Conservation (phyloP, 176 grass and related monocot genomes). For the Hordeum marinum region DNA sequence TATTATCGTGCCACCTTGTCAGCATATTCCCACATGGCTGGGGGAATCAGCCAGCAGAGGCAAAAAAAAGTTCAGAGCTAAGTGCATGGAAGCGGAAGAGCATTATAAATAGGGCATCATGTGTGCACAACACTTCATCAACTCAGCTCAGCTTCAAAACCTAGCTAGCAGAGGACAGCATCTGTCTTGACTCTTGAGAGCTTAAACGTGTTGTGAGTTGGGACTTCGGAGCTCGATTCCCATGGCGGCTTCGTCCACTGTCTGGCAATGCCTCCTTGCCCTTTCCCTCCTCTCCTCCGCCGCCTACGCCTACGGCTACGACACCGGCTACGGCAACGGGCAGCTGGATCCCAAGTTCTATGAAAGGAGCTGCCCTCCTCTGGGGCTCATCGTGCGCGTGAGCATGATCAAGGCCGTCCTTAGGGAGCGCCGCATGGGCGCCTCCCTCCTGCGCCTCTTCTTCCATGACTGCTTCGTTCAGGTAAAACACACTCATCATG, state of each 20-base stretch:
- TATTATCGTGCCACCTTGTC: not conserved
- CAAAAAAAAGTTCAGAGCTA: too few species aligned
- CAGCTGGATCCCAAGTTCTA: slow-evolving; percentile 55
- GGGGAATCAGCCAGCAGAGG: too few species aligned
- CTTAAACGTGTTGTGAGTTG: not conserved
- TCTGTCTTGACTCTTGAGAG: too few species aligned
- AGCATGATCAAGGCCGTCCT: slow-evolving; percentile 36
- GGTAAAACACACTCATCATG: not conserved
- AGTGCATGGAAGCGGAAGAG: not conserved
- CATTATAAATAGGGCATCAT: not conserved
- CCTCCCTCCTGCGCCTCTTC: slow-evolving; percentile 63
- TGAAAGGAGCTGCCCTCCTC: slow-evolving; percentile 30
- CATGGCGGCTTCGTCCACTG: not conserved
- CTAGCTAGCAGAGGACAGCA: too few species aligned
- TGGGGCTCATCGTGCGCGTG: slow-evolving; percentile 30
- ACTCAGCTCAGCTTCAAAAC: not conserved
- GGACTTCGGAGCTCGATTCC: not conserved
- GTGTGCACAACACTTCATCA: not conserved
- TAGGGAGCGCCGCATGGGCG: slow-evolving; percentile 51
- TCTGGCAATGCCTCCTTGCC: slow-evolving; percentile 21
- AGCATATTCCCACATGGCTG: not conserved
- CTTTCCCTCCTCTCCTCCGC: slow-evolving; percentile 24
- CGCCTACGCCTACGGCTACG: not conserved
- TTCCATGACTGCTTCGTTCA: slow-evolving; percentile 83
- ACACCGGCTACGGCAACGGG: not conserved